Percentiles rank a stretch among this genome's conserved stretches.
These are phyloP conservation scores for Erucastrum elatum DNA, from an alignment of 345 rosid species.

Conservation along the genomic window DNA sequence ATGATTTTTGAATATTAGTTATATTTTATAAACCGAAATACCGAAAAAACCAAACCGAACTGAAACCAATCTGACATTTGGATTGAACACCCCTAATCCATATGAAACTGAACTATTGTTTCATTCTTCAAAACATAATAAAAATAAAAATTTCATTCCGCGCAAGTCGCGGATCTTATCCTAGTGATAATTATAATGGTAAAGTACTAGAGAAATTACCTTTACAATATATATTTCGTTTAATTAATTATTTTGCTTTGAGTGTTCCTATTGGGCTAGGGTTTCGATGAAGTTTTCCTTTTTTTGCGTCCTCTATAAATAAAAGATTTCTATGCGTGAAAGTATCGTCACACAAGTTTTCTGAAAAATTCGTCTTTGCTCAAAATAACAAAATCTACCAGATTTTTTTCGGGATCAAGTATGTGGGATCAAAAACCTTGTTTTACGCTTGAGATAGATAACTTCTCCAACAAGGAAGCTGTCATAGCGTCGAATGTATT, in stretches of 20 bases:
- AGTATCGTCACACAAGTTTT: not conserved
- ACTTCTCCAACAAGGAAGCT: conserved; percentile 4
- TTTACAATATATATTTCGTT: too few species aligned
- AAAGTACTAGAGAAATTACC: not conserved
- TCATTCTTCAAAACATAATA: too few species aligned
- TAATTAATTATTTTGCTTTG: too few species aligned
- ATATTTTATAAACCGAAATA: too few species aligned
- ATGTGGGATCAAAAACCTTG: not conserved
- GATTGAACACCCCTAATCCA: too few species aligned
- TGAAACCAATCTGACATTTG: too few species aligned
- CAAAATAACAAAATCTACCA: not conserved
- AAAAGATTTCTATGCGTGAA: not conserved
- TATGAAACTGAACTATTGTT: too few species aligned
- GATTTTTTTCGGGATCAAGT: not conserved
- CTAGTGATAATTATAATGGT: not conserved
- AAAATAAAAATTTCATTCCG: too few species aligned
- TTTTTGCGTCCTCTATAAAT: not conserved
- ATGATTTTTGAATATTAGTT: too few species aligned
- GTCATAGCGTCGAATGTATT: not conserved
- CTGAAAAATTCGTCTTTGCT: not conserved
- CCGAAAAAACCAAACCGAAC: too few species aligned
- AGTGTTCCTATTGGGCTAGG: not conserved
- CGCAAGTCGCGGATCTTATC: too few species aligned
- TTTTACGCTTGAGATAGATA: conserved; percentile 1
- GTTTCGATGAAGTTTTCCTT: not conserved